phyloP scores from a whole-genome alignment of 208 protist genomes.

The Sergeia podlipaevii region DNA sequence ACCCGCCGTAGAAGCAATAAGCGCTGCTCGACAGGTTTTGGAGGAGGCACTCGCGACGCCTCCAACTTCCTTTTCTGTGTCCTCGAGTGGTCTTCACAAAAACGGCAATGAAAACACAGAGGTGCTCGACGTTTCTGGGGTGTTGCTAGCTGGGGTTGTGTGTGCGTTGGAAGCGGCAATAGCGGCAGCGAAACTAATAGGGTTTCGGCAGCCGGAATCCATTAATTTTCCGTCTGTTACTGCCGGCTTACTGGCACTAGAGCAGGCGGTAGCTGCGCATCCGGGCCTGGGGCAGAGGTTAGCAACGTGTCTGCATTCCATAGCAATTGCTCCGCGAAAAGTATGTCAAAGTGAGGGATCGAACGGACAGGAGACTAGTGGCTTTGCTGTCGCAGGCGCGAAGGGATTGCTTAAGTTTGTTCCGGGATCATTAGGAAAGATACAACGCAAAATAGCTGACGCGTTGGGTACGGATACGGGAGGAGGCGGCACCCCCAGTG shows the following conservation, averaged over 20 bases:
- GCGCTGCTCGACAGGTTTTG: too few species aligned
- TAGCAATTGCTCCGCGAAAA: too few species aligned
- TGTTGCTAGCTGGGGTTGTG: background rate
- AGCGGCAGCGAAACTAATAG: background rate
- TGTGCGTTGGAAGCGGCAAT: background rate
- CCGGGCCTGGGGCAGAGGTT: background rate
- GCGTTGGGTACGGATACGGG: background rate
- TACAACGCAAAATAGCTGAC: slow-evolving; percentile 11
- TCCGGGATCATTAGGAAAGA: slow-evolving; percentile 4
- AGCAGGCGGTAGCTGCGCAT: slow-evolving; percentile 6
- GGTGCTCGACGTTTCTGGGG: too few species aligned
- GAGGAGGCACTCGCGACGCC: too few species aligned
- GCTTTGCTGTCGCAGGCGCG: background rate
- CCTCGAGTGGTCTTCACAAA: too few species aligned
- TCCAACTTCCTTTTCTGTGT: too few species aligned
- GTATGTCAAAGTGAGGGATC: too few species aligned
- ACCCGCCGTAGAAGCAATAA: too few species aligned
- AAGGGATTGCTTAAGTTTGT: slow-evolving; percentile 10
- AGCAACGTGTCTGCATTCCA: background rate
- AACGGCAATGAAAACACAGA: too few species aligned
- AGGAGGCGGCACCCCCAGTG: background rate
- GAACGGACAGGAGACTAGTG: background rate
- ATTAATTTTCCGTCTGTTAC: slow-evolving; percentile 10
- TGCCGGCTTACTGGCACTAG: slow-evolving; percentile 11
- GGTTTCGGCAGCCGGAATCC: background rate